Evolutionary conservation across 306 rosid genomes (phyloP), one percentile per base, ranked within the genome.

Genomic region (Abrus precatorius): DNA sequence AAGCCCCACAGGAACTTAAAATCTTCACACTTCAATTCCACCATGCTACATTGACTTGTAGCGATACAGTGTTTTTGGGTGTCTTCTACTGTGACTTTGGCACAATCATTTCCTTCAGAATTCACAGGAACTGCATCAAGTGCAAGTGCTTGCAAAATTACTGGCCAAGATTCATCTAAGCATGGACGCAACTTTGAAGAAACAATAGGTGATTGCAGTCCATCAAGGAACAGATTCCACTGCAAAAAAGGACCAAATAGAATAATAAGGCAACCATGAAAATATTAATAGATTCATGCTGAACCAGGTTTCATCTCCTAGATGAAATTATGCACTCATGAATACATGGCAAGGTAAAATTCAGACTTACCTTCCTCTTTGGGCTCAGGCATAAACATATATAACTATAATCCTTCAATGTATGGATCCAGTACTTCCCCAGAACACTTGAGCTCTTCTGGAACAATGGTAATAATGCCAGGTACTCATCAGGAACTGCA

Each of bases 91-190:
- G 88, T 34, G 78, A 81, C 66, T 74, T 75, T 70, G 41, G 87
- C 48, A 74, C 40, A 78, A 72, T 82, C 89, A 50, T 76, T 82
- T 84, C 80, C 91, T 78, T 86, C 88, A 74, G 85, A 68, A 89
- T 84, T 82, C 75, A 61, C 87, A 53, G 99, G 99, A 87, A 93
- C 91, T 52, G 99, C 95, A 82, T 93, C 99, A 74, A 91, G 82
- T 64, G 93, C 97, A 88, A 95, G 88, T 67, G 99, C 99, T 87
- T 93, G 99, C 87, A 95, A 86, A 77, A 95, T 89, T 82, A 95
- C 94, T 14, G 99, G 98, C 99, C 99, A 95, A n/a, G 98, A 93
- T 88, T 93, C 98, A 86, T 95, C 95, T 76, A 95, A 87, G 88
- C 97, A 88, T 56, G 94, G 89, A 52, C 77, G 91, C 85, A 95